A percentile compares a stretch with the other conserved stretches of the same genome.
Conservation (phyloP, 2,329 filamentous ascomycete genomes). For the Xylariaceae sp. region DNA sequence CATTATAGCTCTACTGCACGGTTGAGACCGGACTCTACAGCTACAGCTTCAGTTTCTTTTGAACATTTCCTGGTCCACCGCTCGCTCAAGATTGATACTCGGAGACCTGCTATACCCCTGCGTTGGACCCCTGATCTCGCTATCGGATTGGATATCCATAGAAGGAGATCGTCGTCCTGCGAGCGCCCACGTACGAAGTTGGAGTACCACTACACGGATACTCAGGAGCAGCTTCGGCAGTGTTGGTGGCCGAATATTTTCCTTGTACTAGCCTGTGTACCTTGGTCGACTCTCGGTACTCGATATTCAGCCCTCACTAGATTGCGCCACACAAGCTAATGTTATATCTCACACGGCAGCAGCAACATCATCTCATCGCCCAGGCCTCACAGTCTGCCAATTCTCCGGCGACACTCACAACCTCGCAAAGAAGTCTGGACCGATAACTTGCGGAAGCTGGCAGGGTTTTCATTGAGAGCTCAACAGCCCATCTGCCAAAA, state of each 20-base stretch:
- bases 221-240: constrained; percentile 8
- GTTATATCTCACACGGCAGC: too few species aligned
- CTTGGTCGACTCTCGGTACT: constrained; percentile 14
- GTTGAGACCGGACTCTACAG: too few species aligned
- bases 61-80: constrained; percentile 1
- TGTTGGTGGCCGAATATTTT: constrained; percentile 13
- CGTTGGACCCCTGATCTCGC: constrained; percentile 3
- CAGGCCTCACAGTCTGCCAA: too few species aligned
- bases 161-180: constrained; percentile 10
- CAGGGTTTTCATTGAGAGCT: too few species aligned
- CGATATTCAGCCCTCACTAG: constrained; percentile 13
- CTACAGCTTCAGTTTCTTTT: too few species aligned
- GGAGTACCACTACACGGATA: constrained; percentile 16
- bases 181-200: constrained; percentile 5
- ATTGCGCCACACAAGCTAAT: constrained; percentile 15
- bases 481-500: too few species aligned
- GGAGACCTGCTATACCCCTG: constrained; percentile 11
- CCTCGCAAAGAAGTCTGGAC: too few species aligned
- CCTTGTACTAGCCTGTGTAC: constrained; percentile 12
- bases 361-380: constrained; percentile 1
- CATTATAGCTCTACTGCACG: too few species aligned
- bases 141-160: constrained; percentile 13
- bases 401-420: too few species aligned
- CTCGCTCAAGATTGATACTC: constrained; percentile 1
- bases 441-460: too few species aligned